Conservation (phyloP, 164 flowering plant genomes). For the Stephania cephalantha region DNA sequence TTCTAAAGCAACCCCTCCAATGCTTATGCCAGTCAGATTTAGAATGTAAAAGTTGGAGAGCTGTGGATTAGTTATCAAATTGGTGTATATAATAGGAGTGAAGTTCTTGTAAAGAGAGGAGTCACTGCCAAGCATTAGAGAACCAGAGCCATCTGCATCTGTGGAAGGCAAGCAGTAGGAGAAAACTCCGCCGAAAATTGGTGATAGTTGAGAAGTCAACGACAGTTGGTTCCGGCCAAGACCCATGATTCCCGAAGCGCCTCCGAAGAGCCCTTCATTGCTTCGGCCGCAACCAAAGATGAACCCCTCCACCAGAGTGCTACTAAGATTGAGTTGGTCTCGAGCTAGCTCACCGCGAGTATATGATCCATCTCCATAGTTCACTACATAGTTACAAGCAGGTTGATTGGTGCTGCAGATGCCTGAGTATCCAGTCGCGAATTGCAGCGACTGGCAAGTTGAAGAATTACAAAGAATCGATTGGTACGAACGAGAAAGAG, state of each 20-base stretch:
- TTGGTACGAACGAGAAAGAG: slow-evolving; percentile 46
- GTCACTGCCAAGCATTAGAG: slow-evolving; percentile 49
- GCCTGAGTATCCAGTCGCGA: slow-evolving; percentile 44
- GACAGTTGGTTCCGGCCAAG: slow-evolving; percentile 65
- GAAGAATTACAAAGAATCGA: slow-evolving; percentile 53
- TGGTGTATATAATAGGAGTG: slow-evolving; percentile 60
- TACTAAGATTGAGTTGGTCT: slow-evolving; percentile 46
- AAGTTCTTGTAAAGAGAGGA: slow-evolving; percentile 42
- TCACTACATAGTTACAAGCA: slow-evolving; percentile 47
- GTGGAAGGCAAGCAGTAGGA: slow-evolving; percentile 76
- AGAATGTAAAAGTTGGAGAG: slow-evolving; percentile 54
- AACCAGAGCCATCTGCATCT: slow-evolving; percentile 50
- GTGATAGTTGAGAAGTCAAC: slow-evolving; percentile 51
- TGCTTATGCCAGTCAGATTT: slow-evolving; percentile 57
- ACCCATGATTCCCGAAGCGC: slow-evolving; percentile 72
- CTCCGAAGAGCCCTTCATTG: slow-evolving; percentile 73
- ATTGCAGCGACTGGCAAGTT: slow-evolving; percentile 45
- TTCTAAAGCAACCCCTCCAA: slow-evolving; percentile 59
- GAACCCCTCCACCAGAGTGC: slow-evolving; percentile 29
- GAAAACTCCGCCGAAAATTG: slow-evolving; percentile 59
- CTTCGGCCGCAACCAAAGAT: slow-evolving; percentile 74
- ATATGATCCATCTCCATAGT: slow-evolving; percentile 79
- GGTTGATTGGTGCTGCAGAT: slow-evolving; percentile 27
- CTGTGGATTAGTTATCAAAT: slow-evolving; percentile 42
- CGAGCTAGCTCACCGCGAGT: slow-evolving; percentile 57